Evolutionary conservation across 305 asterid species (phyloP).

Genomic region (Fraxinus sp.): DNA sequence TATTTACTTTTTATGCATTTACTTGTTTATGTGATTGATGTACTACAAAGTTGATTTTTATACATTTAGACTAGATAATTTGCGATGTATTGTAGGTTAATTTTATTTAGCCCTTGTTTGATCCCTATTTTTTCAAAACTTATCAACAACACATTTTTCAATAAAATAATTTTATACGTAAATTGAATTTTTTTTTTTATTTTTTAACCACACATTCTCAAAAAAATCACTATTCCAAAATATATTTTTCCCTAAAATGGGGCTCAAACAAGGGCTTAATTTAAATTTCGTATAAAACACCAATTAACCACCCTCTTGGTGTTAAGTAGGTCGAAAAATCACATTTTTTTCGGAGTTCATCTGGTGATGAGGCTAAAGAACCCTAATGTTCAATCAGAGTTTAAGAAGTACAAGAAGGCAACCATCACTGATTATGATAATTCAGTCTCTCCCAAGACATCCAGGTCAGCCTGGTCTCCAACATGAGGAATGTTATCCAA

Average conservation of each 20-base stretch:
- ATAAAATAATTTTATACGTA: no score
- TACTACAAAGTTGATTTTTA: background rate
- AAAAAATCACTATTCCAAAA: no score
- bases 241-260: no score
- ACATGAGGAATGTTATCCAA: background rate
- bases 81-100: background rate
- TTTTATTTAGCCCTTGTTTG: no score
- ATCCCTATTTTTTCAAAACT: no score
- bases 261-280: no score
- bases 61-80: background rate
- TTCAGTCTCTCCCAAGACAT: background rate
- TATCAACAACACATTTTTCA: no score
- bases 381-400: background rate
- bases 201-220: no score
- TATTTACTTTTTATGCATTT: background rate
- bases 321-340: background rate
- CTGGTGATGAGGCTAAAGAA: background rate
- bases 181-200: no score
- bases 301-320: background rate
- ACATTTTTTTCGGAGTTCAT: background rate
- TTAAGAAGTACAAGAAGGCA: background rate
- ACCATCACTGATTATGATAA: background rate
- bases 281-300: background rate
- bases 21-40: background rate
- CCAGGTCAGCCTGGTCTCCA: background rate